Percentiles rank a stretch among this genome's conserved stretches.
These are phyloP conservation scores for Cicer chorassanicum DNA, from an alignment of 306 rosid genomes.

Conservation along the genomic window DNA sequence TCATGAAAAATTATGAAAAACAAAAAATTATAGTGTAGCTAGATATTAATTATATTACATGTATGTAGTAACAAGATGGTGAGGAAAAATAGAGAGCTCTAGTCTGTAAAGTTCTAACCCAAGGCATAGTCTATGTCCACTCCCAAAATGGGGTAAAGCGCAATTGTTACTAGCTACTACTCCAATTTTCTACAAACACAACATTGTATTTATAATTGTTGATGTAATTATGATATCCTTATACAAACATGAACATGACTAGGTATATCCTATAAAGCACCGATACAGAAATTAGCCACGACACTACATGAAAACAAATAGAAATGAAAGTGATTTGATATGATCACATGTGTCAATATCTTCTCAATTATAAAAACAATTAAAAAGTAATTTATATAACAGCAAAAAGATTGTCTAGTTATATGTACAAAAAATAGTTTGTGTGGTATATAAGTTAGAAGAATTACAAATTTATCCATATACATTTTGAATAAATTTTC, in stretches of 20 bases:
- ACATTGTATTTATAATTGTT: neutral
- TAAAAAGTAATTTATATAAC: no score
- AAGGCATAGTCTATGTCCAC: slow-evolving; percentile 93
- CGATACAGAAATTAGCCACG: no score
- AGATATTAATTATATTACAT: slow-evolving; percentile 46
- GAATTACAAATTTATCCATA: no score
- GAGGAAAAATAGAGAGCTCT: slow-evolving; percentile 69
- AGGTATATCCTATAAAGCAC: no score
- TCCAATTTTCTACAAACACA: slow-evolving; percentile 47
- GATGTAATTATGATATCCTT: neutral
- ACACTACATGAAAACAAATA: no score
- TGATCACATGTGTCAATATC: no score
- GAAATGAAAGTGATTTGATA: no score
- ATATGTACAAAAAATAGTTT: no score
- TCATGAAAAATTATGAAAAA: neutral
- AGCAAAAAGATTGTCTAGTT: no score
- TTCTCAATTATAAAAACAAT: no score
- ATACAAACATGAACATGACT: neutral
- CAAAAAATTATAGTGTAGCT: neutral
- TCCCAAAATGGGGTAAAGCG: slow-evolving; percentile 81
- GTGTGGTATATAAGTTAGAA: no score
- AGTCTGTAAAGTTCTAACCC: slow-evolving; percentile 84
- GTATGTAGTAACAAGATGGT: slow-evolving; percentile 68
- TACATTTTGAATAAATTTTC: no score
- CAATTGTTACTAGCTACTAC: slow-evolving; percentile 50